Evolutionary conservation across 768 basidiomycete genomes (phyloP), one percentile per base, ranked within the genome.

Genomic region (Gloeopeniophorella convolvens): DNA sequence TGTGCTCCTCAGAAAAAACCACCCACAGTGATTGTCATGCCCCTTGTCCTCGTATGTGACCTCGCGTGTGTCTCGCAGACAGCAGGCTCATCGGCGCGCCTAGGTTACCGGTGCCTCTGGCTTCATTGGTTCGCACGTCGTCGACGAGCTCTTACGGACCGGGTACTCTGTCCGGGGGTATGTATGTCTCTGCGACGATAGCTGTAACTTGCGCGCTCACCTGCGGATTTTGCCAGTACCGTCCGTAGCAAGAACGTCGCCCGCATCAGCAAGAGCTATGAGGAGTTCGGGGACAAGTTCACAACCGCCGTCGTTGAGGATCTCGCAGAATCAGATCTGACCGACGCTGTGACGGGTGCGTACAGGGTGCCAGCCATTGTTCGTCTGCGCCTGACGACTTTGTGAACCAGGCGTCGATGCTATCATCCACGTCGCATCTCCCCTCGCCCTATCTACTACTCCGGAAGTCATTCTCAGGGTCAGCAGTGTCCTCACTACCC

Each of bases 91-190:
- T 40, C 5, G 1, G 12, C 1, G 16, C 31, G 10, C 21, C 26
- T 26, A 74, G 70, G 69, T 74, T 13, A 75, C 73, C 24, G 74
- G 75, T 23, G 69, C 68, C 15, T 70, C 73, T 20, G 72, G 74
- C 18, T 75, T 61, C 37, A 21, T 60, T 24, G 63, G 62, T 9
- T 48, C 59, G 1, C 57, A 62, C 32, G 51, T 65, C 16, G 47
- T 60, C 15, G 28, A 51, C 26, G 63, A 72, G 35, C 65, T 77
- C 4, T 58, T 78, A 18, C 59, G 70, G n/a, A 61, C 63, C 16
- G 78, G 79, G 1, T 76, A 74, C 57, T 66, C 63, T 7, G 79
- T 82, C 33, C 65, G 72, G 55, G 79, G 73, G 71, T 65, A 36
- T n/a, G 57, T 24, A 15, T 16, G 30, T 18, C 3, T 12, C 6